phyloP scores from a whole-genome alignment of 2,329 filamentous ascomycete genomes.

The Venturiaceae sp. region DNA sequence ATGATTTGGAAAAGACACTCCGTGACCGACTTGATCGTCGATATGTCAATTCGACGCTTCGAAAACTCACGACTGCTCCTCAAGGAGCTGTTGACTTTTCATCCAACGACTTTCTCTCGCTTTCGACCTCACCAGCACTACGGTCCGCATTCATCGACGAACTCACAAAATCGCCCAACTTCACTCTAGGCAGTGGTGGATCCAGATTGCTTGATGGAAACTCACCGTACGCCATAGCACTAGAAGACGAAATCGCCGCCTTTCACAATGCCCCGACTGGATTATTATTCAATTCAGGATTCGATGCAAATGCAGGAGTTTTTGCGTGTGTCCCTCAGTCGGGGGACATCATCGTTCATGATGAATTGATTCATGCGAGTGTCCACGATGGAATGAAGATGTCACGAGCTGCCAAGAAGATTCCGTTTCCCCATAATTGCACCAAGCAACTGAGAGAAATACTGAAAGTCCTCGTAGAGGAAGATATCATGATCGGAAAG shows the following conservation, averaged over 20 bases:
- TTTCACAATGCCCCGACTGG: conserved; percentile 51
- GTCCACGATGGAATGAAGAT: conserved; percentile 67
- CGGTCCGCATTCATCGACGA: conserved; percentile 39
- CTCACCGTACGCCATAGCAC: conserved; percentile 46
- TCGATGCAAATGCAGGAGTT: conserved; percentile 39
- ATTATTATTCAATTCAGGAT: conserved; percentile 49
- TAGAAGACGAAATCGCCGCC: conserved; percentile 47
- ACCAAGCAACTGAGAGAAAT: conserved; percentile 24
- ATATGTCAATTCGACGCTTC: conserved; percentile 32
- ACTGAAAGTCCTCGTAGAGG: conserved; percentile 19
- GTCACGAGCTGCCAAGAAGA: conserved; percentile 41
- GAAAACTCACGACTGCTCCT: conserved; percentile 36
- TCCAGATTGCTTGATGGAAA: conserved; percentile 59
- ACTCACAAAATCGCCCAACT: conserved; percentile 23
- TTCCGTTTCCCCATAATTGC: conserved; percentile 50
- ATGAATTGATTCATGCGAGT: conserved; percentile 69
- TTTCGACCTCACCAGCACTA: conserved; percentile 39
- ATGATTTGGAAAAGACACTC: conserved; percentile 14
- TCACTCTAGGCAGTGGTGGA: conserved; percentile 46
- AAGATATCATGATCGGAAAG: conserved; percentile 19
- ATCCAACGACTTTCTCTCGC: conserved; percentile 56
- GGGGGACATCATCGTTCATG: conserved; percentile 52
- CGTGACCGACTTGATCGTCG: conserved; percentile 27
- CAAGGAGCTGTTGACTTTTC: conserved; percentile 45
- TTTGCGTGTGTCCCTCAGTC: conserved; percentile 38